Evolutionary conservation across 106 monocot genomes (phyloP).

Genomic region (Cymbidium sinense): DNA sequence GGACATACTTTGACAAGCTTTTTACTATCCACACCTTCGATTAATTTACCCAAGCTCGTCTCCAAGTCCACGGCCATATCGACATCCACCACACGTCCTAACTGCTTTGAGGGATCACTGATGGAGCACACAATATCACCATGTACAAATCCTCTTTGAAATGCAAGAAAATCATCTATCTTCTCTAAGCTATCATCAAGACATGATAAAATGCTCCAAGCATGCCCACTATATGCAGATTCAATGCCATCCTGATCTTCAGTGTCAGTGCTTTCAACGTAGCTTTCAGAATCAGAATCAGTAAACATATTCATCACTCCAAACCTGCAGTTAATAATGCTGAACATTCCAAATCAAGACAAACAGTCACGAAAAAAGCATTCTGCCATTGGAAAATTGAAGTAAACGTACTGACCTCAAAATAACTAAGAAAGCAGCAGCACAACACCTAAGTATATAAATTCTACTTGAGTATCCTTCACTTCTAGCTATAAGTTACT

Average conservation of each 20-base stretch:
- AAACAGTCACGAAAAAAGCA: background rate
- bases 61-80: constrained; percentile 72
- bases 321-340: background rate
- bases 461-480: background rate
- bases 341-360: background rate
- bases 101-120: constrained; percentile 59
- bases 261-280: constrained; percentile 60
- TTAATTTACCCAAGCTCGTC: constrained; percentile 42
- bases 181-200: constrained; percentile 72
- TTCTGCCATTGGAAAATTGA: background rate
- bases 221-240: constrained; percentile 54
- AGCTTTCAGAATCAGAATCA: constrained; percentile 66
- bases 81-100: constrained; percentile 67
- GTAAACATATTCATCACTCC: constrained; percentile 45
- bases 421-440: background rate
- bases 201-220: constrained; percentile 68
- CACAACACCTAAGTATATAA: background rate
- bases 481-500: background rate
- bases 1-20: constrained; percentile 51
- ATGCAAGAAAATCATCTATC: constrained; percentile 74
- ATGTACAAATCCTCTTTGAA: constrained; percentile 69
- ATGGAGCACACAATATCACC: constrained; percentile 69
- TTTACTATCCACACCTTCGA: constrained; percentile 61
- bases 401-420: background rate
- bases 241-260: constrained; percentile 63